Percentiles rank a stretch among this genome's conserved stretches.
phyloP scores from a whole-genome alignment of 2,329 filamentous ascomycete genomes.

The Pseudogymnoascus sp. region DNA sequence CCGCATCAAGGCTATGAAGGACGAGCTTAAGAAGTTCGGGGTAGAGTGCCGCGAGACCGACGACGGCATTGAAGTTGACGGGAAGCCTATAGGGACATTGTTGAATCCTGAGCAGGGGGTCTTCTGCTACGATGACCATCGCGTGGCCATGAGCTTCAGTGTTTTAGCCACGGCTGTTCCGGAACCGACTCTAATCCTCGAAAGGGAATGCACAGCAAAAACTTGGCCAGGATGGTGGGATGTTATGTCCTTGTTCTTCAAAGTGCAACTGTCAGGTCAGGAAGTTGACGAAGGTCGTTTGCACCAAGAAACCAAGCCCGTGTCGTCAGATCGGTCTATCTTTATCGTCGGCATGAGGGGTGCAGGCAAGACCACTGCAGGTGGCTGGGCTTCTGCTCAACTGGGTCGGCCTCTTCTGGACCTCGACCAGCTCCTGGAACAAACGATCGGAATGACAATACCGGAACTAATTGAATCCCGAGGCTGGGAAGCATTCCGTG shows the following conservation, averaged over 20 bases:
- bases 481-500: slow-evolving; percentile 86
- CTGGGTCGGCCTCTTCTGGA: slow-evolving; percentile 75
- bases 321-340: slow-evolving; percentile 55
- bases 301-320: slow-evolving; percentile 31
- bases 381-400: slow-evolving; percentile 72
- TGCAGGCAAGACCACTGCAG: slow-evolving; percentile 91
- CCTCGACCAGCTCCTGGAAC: slow-evolving; percentile 81
- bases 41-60: slow-evolving; percentile 81
- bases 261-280: slow-evolving; percentile 67
- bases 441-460: slow-evolving; percentile 64
- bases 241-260: slow-evolving; percentile 69
- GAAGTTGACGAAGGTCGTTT: slow-evolving; percentile 36
- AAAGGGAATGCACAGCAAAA: slow-evolving; percentile 91
- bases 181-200: slow-evolving; percentile 66
- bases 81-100: slow-evolving; percentile 42
- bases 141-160: slow-evolving; percentile 97
- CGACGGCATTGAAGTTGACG: slow-evolving; percentile 77
- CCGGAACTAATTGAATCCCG: slow-evolving; percentile 70
- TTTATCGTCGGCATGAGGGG: slow-evolving; percentile 97
- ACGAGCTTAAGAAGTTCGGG: slow-evolving; percentile 88
- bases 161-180: slow-evolving; percentile 71
- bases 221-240: slow-evolving; percentile 99
- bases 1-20: slow-evolving; percentile 89
- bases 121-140: slow-evolving; percentile 94
- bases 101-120: slow-evolving; percentile 57